Conservation (phyloP, 331 rosid species). For the Rosa hybrid region DNA sequence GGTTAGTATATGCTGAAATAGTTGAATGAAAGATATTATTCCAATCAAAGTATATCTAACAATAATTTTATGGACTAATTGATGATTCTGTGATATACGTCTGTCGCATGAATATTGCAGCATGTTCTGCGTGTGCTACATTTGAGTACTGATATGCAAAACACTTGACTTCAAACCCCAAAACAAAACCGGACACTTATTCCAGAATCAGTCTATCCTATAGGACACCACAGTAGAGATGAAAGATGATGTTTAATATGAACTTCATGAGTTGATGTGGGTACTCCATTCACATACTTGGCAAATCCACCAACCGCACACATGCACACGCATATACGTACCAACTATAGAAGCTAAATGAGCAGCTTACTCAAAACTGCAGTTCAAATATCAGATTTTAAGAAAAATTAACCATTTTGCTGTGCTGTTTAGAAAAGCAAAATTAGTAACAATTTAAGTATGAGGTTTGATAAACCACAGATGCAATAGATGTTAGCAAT, state of each 20-base stretch:
- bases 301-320: neutral
- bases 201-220: neutral
- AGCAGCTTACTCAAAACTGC: neutral
- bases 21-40: neutral
- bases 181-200: neutral
- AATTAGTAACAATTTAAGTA: neutral
- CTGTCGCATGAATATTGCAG: neutral
- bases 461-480: neutral
- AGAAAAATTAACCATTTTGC: neutral
- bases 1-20: slow-evolving; percentile 6
- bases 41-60: neutral
- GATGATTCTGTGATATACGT: neutral
- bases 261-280: neutral
- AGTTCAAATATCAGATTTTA: neutral
- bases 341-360: neutral
- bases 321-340: neutral
- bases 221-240: neutral
- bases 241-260: neutral
- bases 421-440: neutral
- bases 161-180: neutral
- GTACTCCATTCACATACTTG: neutral
- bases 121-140: neutral
- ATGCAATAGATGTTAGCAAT: neutral
- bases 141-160: neutral
- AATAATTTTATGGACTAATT: neutral